Evolutionary conservation across 1,139 yeast genomes (phyloP).

Genomic region (Blastobotrys proliferans): DNA sequence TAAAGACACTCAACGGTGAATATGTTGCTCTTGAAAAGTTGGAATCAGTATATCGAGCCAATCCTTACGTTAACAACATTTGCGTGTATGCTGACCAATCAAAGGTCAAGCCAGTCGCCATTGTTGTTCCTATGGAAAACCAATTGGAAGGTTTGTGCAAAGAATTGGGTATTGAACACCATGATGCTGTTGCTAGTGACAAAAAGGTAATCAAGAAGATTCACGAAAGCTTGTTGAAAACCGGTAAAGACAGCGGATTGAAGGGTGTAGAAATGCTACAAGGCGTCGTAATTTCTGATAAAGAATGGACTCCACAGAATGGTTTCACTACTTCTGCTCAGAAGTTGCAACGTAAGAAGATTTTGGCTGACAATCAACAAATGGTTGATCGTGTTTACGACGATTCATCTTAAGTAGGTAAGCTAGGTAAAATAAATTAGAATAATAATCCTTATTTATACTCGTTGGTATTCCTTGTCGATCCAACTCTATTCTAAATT

Average conservation of each 20-base stretch:
- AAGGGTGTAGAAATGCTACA: slow-evolving; percentile 80
- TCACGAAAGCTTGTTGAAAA: slow-evolving; percentile 55
- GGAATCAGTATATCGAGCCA: slow-evolving; percentile 78
- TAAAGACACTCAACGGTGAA: slow-evolving; percentile 95
- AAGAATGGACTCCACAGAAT: slow-evolving; percentile 97
- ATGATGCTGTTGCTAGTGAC: slow-evolving; percentile 55
- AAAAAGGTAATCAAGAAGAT: slow-evolving; percentile 54
- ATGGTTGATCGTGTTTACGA: slow-evolving; percentile 28
- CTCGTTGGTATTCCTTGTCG: too few relatives aligned
- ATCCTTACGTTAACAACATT: slow-evolving; percentile 67
- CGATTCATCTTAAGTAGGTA: slow-evolving; percentile 12
- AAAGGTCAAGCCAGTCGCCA: slow-evolving; percentile 87
- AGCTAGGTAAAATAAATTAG: too few relatives aligned
- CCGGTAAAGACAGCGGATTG: slow-evolving; percentile 80
- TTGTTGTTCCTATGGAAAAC: slow-evolving; percentile 75
- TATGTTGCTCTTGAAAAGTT: slow-evolving; percentile 94
- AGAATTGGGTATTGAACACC: slow-evolving; percentile 47
- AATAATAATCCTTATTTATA: too few relatives aligned
- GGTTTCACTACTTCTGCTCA: slow-evolving; percentile 95
- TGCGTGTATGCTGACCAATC: slow-evolving; percentile 90
- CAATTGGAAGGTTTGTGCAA: slow-evolving; percentile 60
- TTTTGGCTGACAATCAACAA: slow-evolving; percentile 49
- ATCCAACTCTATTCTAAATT: too few relatives aligned
- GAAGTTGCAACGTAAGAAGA: slow-evolving; percentile 91
- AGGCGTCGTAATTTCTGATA: slow-evolving; percentile 74